Base-by-base conservation (phyloP, 352 stramenopile species). In the Globisporangium cystogenes region DNA sequence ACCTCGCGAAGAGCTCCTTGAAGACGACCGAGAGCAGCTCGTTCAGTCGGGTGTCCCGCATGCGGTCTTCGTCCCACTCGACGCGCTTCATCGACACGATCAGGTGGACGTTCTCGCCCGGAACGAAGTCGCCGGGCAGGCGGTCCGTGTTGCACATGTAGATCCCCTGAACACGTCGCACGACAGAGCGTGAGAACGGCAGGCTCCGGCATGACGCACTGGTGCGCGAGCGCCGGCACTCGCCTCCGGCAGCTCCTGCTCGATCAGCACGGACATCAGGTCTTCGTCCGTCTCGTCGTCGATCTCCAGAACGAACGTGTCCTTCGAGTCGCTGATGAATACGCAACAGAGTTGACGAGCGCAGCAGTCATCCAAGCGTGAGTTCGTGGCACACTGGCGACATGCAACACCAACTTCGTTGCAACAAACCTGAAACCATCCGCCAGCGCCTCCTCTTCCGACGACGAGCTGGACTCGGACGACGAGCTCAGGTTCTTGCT, bases 241-340 rank as follows among this genome's bases (percentile, higher is more conserved):
- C 39, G 12, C 77, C 67, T 90, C 86, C 10, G 85, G 81, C 5
- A 94, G 59, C 45, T 90, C 80, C 48, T 96, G 84, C 56, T 96
- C 86, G 7, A 97, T 70, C 7, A 97, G 52, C 3, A 95, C 88
- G 4, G 89, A 94, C 86, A 96, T 94, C 6, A 95, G 59, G 52
- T 97, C 88, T 76, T 96, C 89, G 49, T 97, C 88, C 0, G 87
- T 95, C 67, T 96, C 89, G 54, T 97, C 89, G 50, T 97, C 89
- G 36, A 97, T 93, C 53, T 96, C 86, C 23, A 96, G 60, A 6
- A 96, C 83, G 61, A 95, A 96, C 16, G 86, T 91, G 37, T 91
- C 68, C 48, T 90, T 90, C 16, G 77, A 88, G 57, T 93, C 83
- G 43, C 83, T 90, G 40, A n/a, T n/a, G n/a, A n/a, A n/a, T n/a